Conservation (phyloP, 805 yeast genomes). For the Danielia oregonensis region DNA sequence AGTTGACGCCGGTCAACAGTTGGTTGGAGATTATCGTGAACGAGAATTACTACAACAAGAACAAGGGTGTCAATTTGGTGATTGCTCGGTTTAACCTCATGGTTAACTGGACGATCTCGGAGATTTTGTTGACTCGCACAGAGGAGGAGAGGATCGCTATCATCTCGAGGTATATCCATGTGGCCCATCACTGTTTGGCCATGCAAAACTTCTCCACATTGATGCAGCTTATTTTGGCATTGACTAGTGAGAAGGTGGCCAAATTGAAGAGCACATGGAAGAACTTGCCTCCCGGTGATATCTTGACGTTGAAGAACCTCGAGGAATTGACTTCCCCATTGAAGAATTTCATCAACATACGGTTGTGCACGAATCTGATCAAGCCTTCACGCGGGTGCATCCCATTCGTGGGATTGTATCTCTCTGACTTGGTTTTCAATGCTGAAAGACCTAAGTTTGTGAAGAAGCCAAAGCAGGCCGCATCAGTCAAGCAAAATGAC, state of each 20-base stretch:
- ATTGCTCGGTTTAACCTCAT: constrained; percentile 82
- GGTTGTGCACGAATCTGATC: constrained; percentile 59
- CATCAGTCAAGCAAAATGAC: background rate
- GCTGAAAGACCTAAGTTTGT: constrained; percentile 55
- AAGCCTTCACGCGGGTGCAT: constrained; percentile 72
- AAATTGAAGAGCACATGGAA: constrained; percentile 71
- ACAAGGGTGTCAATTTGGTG: constrained; percentile 77
- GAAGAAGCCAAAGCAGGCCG: constrained; percentile 8
- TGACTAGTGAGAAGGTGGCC: constrained; percentile 62
- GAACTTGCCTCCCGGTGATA: constrained; percentile 66
- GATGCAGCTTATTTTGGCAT: constrained; percentile 82
- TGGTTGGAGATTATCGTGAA: constrained; percentile 78
- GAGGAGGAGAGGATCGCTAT: constrained; percentile 60
- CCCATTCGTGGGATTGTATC: constrained; percentile 84
- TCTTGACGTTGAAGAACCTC: constrained; percentile 59
- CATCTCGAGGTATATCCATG: constrained; percentile 81
- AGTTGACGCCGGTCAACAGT: constrained; percentile 64
- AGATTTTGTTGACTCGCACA: constrained; percentile 66
- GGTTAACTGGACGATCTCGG: constrained; percentile 90
- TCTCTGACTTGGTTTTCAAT: constrained; percentile 79
- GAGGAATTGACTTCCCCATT: constrained; percentile 72
- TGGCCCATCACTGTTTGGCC: constrained; percentile 69
- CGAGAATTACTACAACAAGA: constrained; percentile 40
- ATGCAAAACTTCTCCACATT: constrained; percentile 82
- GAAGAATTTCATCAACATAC: constrained; percentile 64